Evolutionary conservation across 106 monocot species (phyloP).

Genomic region (Vanilla planifolia): DNA sequence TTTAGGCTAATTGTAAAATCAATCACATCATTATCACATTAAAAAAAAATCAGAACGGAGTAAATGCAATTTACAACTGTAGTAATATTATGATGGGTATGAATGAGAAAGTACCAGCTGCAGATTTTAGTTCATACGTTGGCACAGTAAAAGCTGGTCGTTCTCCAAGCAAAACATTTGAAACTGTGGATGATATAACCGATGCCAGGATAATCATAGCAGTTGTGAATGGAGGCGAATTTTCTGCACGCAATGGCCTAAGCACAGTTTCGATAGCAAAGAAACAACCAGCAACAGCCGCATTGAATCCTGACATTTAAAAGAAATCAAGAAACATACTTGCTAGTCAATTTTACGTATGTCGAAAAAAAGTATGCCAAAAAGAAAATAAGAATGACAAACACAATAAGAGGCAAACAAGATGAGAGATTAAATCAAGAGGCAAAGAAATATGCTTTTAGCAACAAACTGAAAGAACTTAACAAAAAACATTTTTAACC

Average conservation of each 20-base stretch:
- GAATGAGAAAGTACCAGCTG: constrained; percentile 94
- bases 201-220: constrained; percentile 98
- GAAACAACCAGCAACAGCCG: constrained; percentile 96
- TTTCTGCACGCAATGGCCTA: constrained; percentile 88
- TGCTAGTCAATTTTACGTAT: background rate
- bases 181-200: constrained; percentile 94
- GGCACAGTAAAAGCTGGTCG: constrained; percentile 90
- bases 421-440: no score
- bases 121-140: constrained; percentile 98
- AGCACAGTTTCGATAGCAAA: constrained; percentile 96
- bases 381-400: background rate
- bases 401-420: no score
- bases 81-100: constrained; percentile 11
- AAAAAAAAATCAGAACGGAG: no score
- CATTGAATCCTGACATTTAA: constrained; percentile 77
- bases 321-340: background rate
- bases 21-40: no score
- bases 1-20: no score
- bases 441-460: no score
- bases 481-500: no score
- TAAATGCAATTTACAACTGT: constrained; percentile 3
- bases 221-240: constrained; percentile 95
- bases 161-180: constrained; percentile 90
- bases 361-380: background rate
- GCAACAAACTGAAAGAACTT: no score